Base-by-base conservation (phyloP, 371 early-diverging fungal genomes). In the Syncephalis plumigaleata region DNA sequence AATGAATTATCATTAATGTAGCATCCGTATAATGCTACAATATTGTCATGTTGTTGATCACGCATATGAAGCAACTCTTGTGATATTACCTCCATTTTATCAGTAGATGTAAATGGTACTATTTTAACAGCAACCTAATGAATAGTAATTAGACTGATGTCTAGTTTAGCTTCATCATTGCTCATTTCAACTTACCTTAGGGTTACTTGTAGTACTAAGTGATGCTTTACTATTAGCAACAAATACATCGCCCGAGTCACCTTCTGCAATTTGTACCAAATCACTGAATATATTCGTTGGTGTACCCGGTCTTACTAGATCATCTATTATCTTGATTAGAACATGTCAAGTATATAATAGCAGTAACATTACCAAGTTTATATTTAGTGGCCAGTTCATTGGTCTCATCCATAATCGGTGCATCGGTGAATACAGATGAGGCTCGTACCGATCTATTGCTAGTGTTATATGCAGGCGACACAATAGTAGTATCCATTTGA, bases 241-340 rank as follows among this genome's bases (percentile, higher is more conserved):
- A 59, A 66, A 79, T 64, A 82, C 67, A 20, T 76, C 74, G 16
- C 85, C 85, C 5, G 77, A 80, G 52, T 84, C 85, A 27, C 85
- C 85, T 59, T 81, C 85, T 9, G 85, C 85, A 48, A 81, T 75
- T 42, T 68, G 55, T 22, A 63, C 61, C 47, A 75, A 59, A 43
- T 74, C 68, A 8, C 8, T 40, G 15, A 18, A 40, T 8, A 40
- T 7, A 4, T 40, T 21, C 4, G 18, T 7, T 18, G 40, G 18
- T 16, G 8, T n/a, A 21, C 40, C 40, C 15, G 21, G 21, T 8
- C n/a, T 21, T 18, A 40, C 21, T 18, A 40, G 15, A 40, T 40
- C 40, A 4, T 16, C 40, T 40, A 40, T 16, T 7, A 31, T 7
- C 31, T 7, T 31, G 11, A 31, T 7, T 31, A n/a, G n/a, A n/a